A percentile compares a stretch with the other conserved stretches of the same genome.
Conservation (phyloP, 1,284 basidiomycete species). For the Heterobasidion annosum region DNA sequence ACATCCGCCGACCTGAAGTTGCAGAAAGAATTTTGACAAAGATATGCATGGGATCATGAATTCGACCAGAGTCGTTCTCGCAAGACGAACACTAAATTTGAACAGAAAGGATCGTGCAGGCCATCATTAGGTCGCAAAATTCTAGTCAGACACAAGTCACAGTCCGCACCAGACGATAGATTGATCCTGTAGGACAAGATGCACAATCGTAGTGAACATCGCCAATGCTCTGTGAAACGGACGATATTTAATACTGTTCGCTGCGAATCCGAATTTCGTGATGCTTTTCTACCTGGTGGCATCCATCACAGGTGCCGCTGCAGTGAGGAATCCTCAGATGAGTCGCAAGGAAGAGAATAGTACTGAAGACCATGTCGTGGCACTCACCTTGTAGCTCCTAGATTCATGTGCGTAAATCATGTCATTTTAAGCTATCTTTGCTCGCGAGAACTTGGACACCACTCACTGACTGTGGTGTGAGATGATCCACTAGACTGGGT, state of each 20-base stretch:
- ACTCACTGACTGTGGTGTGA: background rate
- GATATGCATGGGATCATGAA: constrained; percentile 77
- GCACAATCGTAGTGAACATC: background rate
- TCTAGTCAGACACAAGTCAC: background rate
- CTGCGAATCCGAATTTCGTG: background rate
- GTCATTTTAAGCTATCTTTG: no score
- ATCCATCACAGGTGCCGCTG: background rate
- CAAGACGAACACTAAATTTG: constrained; percentile 65
- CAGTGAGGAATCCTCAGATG: background rate
- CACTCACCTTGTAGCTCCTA: no score
- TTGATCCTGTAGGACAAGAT: background rate
- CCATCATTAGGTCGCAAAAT: background rate
- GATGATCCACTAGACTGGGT: background rate
- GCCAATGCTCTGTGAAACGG: background rate
- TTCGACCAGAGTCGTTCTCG: constrained; percentile 63
- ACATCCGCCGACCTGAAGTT: background rate
- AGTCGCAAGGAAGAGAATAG: no score
- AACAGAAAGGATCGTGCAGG: background rate
- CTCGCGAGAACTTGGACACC: background rate
- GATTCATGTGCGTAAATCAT: no score
- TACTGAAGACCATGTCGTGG: no score
- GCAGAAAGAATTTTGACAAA: constrained; percentile 77
- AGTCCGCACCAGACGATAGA: background rate
- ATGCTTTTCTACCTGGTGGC: background rate
- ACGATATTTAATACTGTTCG: background rate